phyloP scores from a whole-genome alignment of 2,329 filamentous ascomycete species.

The Botryotinia globosa region DNA sequence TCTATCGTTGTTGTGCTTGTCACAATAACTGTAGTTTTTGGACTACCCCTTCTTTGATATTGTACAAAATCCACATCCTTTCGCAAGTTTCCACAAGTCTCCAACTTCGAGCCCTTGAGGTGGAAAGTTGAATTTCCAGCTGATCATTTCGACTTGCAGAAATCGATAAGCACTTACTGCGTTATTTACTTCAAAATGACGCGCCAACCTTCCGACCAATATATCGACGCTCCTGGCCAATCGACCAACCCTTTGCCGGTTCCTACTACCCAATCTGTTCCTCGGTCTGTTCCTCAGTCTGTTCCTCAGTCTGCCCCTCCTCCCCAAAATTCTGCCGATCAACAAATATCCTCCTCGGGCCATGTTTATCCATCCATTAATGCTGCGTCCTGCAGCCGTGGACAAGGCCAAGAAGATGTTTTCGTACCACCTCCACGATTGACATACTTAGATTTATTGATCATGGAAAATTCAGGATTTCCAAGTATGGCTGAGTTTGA shows the following conservation, averaged over 20 bases:
- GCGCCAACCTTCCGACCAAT: neutral
- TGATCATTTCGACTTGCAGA: neutral
- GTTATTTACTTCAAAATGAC: neutral
- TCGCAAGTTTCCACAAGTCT: neutral
- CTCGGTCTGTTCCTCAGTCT: neutral
- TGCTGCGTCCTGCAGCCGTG: neutral
- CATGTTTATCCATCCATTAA: neutral
- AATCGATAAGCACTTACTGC: too few species aligned
- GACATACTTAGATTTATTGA: neutral
- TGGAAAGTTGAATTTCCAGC: neutral
- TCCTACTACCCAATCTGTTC: neutral
- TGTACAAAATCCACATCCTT: neutral
- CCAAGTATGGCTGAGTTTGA: conserved; percentile 1
- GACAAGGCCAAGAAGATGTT: neutral
- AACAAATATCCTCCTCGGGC: neutral
- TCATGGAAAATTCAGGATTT: neutral
- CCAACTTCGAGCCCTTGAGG: neutral
- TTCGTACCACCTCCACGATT: neutral
- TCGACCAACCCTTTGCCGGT: neutral
- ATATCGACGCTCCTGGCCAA: neutral
- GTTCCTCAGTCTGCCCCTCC: neutral
- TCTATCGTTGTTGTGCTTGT: neutral
- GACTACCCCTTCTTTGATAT: neutral
- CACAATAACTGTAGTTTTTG: neutral
- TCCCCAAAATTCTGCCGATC: neutral